Evolutionary conservation across 768 basidiomycete species (phyloP).

Genomic region (Russula olivacea): DNA sequence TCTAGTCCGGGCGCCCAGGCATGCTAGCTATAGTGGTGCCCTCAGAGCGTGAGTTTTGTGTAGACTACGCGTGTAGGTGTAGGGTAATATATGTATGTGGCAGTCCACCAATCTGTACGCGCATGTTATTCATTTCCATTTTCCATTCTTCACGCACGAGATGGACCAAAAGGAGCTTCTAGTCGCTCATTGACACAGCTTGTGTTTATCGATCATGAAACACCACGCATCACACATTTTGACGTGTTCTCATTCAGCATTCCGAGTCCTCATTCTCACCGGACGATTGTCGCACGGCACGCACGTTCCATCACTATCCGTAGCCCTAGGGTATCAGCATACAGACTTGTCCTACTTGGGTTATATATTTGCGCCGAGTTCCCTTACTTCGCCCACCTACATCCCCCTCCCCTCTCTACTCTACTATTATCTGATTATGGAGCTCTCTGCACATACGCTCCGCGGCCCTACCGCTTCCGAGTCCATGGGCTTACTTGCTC

Average conservation of each 20-base stretch:
- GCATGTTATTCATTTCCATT: constrained; percentile 22
- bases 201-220: constrained; percentile 20
- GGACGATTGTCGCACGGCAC: constrained; percentile 19
- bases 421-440: background rate
- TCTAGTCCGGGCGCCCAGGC: constrained; percentile 9
- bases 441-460: background rate
- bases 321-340: constrained; percentile 1
- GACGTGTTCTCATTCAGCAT: constrained; percentile 15
- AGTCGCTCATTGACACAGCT: constrained; percentile 13
- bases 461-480: background rate
- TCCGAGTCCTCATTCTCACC: constrained; percentile 16
- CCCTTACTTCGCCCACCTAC: background rate
- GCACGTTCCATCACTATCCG: constrained; percentile 14
- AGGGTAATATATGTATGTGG: constrained; percentile 20
- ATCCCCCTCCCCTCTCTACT: background rate
- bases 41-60: constrained; percentile 20
- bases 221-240: constrained; percentile 11
- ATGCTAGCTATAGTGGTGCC: constrained; percentile 18
- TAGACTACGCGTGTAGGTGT: constrained; percentile 18
- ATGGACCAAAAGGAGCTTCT: constrained; percentile 19
- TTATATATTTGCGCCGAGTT: constrained; percentile 16
- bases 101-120: constrained; percentile 21
- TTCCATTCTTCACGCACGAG: background rate
- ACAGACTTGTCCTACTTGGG: constrained; percentile 1
- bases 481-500: background rate